Evolutionary conservation across 768 basidiomycete genomes (phyloP), one percentile per base, ranked within the genome.

Genomic region (Plicaturopsis crispa): DNA sequence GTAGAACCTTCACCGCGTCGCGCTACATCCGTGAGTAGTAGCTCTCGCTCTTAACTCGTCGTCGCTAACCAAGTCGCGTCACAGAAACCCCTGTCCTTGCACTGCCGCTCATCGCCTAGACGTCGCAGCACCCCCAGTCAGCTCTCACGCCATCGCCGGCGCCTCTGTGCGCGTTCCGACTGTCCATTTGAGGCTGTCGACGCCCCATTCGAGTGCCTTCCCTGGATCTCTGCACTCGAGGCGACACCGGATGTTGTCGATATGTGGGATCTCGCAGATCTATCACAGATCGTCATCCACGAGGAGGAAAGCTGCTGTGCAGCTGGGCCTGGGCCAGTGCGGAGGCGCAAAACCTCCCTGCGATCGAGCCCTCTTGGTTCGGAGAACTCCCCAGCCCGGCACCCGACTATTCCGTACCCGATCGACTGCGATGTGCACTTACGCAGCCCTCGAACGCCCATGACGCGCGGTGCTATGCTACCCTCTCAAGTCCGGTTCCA

Each of bases 141-240:
- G 40, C 58, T 71, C 4, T 42, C 56, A 6, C 62, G 63, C 42
- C 67, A 66, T 12, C n/a, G n/a, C n/a, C 61, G 63, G 33, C 70
- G 66, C 35, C 69, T 63, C n/a, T 52, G 51, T 23, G 45, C 57
- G n/a, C 66, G 63, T 19, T 33, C 59, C 19, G 71, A 73, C 44
- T 67, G 60, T 30, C 58, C 57, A 20, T 39, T 66, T 41, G 61
- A 66, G 30, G 47, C 63, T 26, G 55, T 61, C 2, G 41, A 52
- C 24, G 46, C 64, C 33, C 46, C 62, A 31, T 80, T 84, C 52
- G 81, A 84, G 60, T 62, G 67, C 19, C 69, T 84, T 7, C 78
- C 81, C 4, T 84, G 81, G 80, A 77, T 80, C 37, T 65, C 78
- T 18, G 65, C 72, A 6, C 60, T 83, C 35, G 74, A 83, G 36